Base-by-base conservation (phyloP, 2,329 filamentous ascomycete species). In the Sporothrix globosa region DNA sequence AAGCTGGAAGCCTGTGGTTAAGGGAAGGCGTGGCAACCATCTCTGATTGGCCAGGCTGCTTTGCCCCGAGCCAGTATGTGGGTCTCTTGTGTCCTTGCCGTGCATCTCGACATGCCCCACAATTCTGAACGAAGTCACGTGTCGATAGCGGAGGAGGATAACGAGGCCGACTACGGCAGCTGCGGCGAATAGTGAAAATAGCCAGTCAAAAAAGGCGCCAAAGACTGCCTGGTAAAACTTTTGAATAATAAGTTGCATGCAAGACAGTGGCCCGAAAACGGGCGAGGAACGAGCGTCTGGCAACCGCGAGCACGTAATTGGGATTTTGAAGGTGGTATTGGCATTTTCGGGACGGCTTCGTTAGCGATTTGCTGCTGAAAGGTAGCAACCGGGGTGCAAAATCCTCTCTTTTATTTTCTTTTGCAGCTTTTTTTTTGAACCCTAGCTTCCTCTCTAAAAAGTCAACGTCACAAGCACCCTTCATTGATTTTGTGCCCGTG, bases 1-100 rank as follows among this genome's bases (percentile, higher is more conserved):
- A 74, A 73, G 73, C 72, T 72, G 72, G 44, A 50, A 63, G 63
- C 63, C 63, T 66, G 39, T 66, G 63, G 63, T 5, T 24, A 19
- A 63, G 58, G 54, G 63, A 66, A 66, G 46, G 63, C 46, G 46
- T 30, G 63, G 46, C 63, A 27, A 19, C 27, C 3, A 3, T 21
- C 46, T 53, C 27, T 66, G 46, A 66, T 66, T 66, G 63, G 63
- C 19, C 5, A 17, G 27, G 2, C 5, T 30, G 14, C 21, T 17
- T 1, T 7, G 5, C 41, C 14, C 60, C n/a, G n/a, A 14, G 58
- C 14, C n/a, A 4, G 3, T 14, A 24, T 48, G 44, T 65, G 61
- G 61, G 61, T 17, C 58, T 4, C n/a, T 27, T 2, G 13, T 39
- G 39, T 46, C 24, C 56, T 41, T n/a, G 34, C 3, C 27, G 13